Base-by-base conservation (phyloP, 2,329 filamentous ascomycete genomes). In the Botrytis fragariae region DNA sequence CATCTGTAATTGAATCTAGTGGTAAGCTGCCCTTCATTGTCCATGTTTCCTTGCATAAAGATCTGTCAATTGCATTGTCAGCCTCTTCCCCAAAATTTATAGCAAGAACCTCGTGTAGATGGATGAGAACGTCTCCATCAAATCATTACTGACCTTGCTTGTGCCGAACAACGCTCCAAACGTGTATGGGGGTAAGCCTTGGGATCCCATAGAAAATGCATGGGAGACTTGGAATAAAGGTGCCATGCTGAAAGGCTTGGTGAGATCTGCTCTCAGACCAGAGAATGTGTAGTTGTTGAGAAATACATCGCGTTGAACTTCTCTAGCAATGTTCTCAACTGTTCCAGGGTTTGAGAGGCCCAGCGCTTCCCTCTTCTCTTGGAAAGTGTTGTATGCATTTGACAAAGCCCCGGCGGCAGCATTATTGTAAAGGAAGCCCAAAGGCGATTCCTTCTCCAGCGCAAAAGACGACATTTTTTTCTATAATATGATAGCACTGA, bases 181-280 rank as follows among this genome's bases (percentile, higher is more conserved):
- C 72, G 93, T 94, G 85, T 99, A 99, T 54, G 96, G 96, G 82
- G 95, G 95, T 83, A 97, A 87, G 78, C 92, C 91, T 84, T 97
- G 94, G 61, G 89, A 89, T 79, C 96, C 95, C 89, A 98, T 93
- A 72, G 95, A 92, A 83, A 99, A 96, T 79, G 96, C 93, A 86
- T 99, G 96, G 77, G 95, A 98, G 79, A 98, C 93, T 85, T 98
- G 95, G 88, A 99, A 99, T 78, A 98, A 86, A 74, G 96, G 96
- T 73, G 91, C 90, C 83, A 97, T 90, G 88, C 94, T 96, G 85
- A 98, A 97, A 82, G 94, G 91, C 88, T 98, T 98, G 82, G 94
- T 98, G 82, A 98, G 87, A 84, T 99, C 96, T 83, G 95, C 97
- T 82, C 95, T 93, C 83, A 99, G 89, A 80, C 96, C 96, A 62